Percentiles rank a stretch among this genome's conserved stretches.
phyloP scores from a whole-genome alignment of 75 land plant genomes.

The Cupressus sempervirens region DNA sequence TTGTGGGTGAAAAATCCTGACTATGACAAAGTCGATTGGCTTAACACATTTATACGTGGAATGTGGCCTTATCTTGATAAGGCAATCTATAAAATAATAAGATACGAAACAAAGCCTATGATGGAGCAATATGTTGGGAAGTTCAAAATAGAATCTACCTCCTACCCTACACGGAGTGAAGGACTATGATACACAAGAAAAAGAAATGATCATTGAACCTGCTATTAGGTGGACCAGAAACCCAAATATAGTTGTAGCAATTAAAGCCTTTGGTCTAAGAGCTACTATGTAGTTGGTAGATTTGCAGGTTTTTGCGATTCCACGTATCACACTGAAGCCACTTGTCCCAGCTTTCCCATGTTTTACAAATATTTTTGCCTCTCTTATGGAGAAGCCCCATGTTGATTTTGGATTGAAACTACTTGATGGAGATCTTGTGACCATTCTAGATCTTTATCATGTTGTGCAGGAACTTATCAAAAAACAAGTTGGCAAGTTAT shows the following conservation, averaged over 20 bases:
- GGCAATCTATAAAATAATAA: slow-evolving; percentile 78
- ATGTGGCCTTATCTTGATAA: slow-evolving; percentile 95
- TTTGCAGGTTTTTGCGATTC: slow-evolving; percentile 95
- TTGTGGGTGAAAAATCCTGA: slow-evolving; percentile 93
- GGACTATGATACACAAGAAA: slow-evolving; percentile 73
- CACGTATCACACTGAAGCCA: slow-evolving; percentile 92
- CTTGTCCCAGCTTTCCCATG: slow-evolving; percentile 93
- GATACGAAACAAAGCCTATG: slow-evolving; percentile 60
- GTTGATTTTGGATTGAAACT: slow-evolving; percentile 90
- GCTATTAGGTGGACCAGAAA: slow-evolving; percentile 83
- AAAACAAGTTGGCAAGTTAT: slow-evolving; percentile 79
- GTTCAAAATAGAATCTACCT: slow-evolving; percentile 81
- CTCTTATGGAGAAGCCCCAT: slow-evolving; percentile 99
- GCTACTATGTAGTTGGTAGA: slow-evolving; percentile 92
- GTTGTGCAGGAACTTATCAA: slow-evolving; percentile 72
- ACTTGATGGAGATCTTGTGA: slow-evolving; percentile 75
- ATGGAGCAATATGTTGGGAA: slow-evolving; percentile 77
- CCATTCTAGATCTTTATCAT: slow-evolving; percentile 64
- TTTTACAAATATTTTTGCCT: slow-evolving; percentile 83
- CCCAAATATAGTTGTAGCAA: slow-evolving; percentile 67
- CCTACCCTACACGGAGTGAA: slow-evolving; percentile 88
- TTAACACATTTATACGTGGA: slow-evolving; percentile 64
- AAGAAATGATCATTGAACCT: slow-evolving; percentile 86
- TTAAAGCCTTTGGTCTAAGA: slow-evolving; percentile 79
- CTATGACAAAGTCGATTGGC: slow-evolving; percentile 88